Conservation (phyloP, 306 rosid species). For the Prunus fruticosa region DNA sequence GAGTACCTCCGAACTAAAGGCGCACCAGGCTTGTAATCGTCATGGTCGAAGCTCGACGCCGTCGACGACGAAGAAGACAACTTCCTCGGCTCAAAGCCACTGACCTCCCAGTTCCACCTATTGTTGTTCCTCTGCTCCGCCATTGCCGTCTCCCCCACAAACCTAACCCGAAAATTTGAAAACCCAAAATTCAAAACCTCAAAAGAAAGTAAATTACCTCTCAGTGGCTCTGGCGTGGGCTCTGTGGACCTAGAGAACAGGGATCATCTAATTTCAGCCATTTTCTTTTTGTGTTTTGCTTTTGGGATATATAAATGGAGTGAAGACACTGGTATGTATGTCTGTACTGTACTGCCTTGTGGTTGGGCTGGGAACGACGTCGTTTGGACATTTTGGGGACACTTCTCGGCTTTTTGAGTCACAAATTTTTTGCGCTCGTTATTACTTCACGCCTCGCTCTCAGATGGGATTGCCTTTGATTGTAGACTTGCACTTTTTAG, state of each 20-base stretch:
- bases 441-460: constrained; percentile 58
- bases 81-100: constrained; percentile 92
- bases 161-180: constrained; percentile 20
- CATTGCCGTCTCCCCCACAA: constrained; percentile 41
- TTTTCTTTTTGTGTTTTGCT: not conserved
- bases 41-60: constrained; percentile 37
- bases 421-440: constrained; percentile 53
- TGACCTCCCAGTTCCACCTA: constrained; percentile 98
- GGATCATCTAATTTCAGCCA: constrained; percentile 23
- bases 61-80: constrained; percentile 34
- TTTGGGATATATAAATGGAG: constrained; percentile 40
- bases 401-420: constrained; percentile 37
- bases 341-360: constrained; percentile 1
- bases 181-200: constrained; percentile 2
- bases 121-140: constrained; percentile 61
- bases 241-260: constrained; percentile 18
- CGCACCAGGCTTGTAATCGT: constrained; percentile 49
- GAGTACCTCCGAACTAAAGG: constrained; percentile 73
- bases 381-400: constrained; percentile 28
- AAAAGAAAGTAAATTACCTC: constrained; percentile 8
- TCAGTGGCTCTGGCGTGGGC: not conserved
- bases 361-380: constrained; percentile 25
- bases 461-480: constrained; percentile 10
- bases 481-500: not conserved
- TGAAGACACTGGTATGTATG: constrained; percentile 8